phyloP scores from a whole-genome alignment of 495 filamentous ascomycete species.

The Penicillium ochrochloron region DNA sequence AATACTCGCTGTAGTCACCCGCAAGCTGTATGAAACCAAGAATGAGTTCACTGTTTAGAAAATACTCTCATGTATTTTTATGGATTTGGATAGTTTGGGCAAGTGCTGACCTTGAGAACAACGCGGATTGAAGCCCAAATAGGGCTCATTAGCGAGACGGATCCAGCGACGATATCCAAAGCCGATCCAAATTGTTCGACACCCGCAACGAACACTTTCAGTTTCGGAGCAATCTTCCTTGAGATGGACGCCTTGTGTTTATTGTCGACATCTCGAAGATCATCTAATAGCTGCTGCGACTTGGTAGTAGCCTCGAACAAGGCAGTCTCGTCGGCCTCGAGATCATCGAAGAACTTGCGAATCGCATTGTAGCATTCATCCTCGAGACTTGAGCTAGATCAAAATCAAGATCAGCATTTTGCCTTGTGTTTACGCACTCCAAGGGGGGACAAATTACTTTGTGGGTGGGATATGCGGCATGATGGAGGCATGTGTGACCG shows the following conservation, averaged over 20 bases:
- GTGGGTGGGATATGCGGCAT: neutral
- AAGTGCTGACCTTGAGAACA: neutral
- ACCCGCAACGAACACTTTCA: neutral
- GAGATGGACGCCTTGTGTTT: neutral
- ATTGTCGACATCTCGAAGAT: neutral
- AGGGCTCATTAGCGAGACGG: neutral
- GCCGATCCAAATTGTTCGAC: conserved; percentile 3
- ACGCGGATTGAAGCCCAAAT: neutral
- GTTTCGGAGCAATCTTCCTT: neutral
- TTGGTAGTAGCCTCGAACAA: conserved; percentile 1
- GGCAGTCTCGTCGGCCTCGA: conserved; percentile 1
- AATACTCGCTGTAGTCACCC: conserved; percentile 3
- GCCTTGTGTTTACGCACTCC: neutral
- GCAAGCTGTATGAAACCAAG: neutral
- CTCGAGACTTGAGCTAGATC: neutral
- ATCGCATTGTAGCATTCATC: conserved; percentile 4
- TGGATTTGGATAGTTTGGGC: neutral
- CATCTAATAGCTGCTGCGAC: neutral
- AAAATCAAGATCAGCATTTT: neutral
- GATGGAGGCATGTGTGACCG: neutral
- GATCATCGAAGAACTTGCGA: conserved; percentile 2
- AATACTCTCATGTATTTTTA: neutral
- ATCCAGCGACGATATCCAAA: neutral
- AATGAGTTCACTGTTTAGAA: neutral
- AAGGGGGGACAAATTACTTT: neutral